A percentile compares a stretch with the other conserved stretches of the same genome.
These are phyloP conservation scores for Trypethelium eluteriae DNA, from an alignment of 495 filamentous ascomycete species.

Conservation along the genomic window DNA sequence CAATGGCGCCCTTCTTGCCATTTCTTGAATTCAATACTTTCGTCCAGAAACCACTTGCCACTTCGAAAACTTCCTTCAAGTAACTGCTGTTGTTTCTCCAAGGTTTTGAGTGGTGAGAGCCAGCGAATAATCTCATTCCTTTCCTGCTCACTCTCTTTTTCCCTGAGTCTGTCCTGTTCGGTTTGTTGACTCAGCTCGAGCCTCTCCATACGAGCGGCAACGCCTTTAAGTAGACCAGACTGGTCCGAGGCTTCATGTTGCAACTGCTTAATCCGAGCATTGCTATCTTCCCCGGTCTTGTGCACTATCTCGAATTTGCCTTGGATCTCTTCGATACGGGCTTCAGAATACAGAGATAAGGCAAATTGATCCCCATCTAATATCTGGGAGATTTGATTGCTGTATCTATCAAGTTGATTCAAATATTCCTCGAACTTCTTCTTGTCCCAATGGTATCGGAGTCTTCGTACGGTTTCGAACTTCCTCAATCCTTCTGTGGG, in stretches of 20 bases:
- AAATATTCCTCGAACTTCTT: neutral
- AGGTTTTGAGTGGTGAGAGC: conserved; percentile 8
- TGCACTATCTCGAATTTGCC: neutral
- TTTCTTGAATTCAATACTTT: conserved; percentile 1
- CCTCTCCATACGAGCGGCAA: neutral
- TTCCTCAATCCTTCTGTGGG: neutral
- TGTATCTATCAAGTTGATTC: neutral
- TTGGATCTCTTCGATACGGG: neutral
- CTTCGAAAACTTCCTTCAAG: neutral
- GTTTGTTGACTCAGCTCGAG: neutral
- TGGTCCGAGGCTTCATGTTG: neutral
- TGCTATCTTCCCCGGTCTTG: neutral
- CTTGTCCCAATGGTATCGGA: neutral
- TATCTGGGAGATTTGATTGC: neutral
- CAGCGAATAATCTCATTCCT: neutral
- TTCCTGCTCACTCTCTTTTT: neutral
- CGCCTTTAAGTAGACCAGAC: neutral
- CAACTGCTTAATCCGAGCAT: neutral
- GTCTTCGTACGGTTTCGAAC: neutral
- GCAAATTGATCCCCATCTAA: neutral
- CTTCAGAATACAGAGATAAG: neutral
- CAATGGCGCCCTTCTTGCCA: conserved; percentile 8
- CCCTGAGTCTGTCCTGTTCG: neutral
- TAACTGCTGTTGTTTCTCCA: neutral
- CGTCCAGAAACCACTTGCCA: conserved; percentile 10